These are phyloP conservation scores for Trichosporon coremiiforme DNA, from an alignment of 1,284 basidiomycete species.

Conservation along the genomic window DNA sequence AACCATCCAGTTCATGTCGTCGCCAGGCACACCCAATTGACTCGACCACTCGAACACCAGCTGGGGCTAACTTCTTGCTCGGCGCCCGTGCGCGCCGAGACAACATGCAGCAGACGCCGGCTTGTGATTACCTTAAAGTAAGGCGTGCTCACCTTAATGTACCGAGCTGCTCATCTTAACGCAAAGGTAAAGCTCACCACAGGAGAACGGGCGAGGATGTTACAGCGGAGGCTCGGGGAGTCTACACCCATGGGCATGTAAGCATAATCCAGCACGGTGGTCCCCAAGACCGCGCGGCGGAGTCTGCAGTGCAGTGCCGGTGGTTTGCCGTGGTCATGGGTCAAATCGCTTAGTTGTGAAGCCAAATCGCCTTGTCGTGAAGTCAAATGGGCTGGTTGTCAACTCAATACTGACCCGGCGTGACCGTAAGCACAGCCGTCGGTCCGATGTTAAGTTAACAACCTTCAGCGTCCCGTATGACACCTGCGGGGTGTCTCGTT, in stretches of 20 bases:
- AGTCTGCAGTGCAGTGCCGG: neutral
- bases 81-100: no score
- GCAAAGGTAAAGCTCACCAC: neutral
- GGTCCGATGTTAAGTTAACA: neutral
- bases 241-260: neutral
- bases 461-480: neutral
- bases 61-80: no score
- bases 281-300: neutral
- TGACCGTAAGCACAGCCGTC: neutral
- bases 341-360: neutral
- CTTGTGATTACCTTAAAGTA: neutral
- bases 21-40: neutral
- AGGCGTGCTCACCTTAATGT: neutral
- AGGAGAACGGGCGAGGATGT: neutral
- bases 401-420: neutral
- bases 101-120: neutral
- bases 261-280: neutral
- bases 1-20: neutral
- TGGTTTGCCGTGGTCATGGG: neutral
- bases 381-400: neutral
- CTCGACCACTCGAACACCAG: neutral
- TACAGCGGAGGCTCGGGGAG: neutral
- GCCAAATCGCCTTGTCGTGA: neutral
- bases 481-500: neutral
- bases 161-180: neutral